phyloP scores from a whole-genome alignment of 768 basidiomycete genomes.

The Tylopilus vinaceipallidus region DNA sequence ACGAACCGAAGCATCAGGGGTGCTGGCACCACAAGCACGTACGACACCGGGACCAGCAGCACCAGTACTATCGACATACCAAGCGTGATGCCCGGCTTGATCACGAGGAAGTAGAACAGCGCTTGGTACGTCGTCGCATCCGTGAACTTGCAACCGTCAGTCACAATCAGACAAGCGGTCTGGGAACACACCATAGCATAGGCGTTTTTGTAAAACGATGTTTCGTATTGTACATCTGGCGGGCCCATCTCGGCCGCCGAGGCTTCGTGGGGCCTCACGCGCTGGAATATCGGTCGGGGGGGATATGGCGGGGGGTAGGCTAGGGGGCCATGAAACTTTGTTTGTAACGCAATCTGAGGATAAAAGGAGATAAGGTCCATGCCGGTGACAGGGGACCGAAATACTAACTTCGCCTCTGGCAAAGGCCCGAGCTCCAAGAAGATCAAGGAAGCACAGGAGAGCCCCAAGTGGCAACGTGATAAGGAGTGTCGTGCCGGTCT shows the following conservation, averaged over 20 bases:
- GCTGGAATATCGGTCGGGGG: slow-evolving; percentile 75
- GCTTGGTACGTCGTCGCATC: slow-evolving; percentile 83
- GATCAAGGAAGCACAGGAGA: slow-evolving; percentile 72
- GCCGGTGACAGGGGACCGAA: background rate
- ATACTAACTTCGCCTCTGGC: slow-evolving; percentile 63
- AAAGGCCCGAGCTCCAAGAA: slow-evolving; percentile 70
- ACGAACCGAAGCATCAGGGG: slow-evolving; percentile 66
- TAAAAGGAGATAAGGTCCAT: slow-evolving; percentile 14
- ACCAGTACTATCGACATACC: slow-evolving; percentile 56
- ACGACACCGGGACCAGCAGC: slow-evolving; percentile 53
- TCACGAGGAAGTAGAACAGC: slow-evolving; percentile 84
- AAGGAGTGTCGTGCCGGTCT: slow-evolving; percentile 81
- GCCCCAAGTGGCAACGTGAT: slow-evolving; percentile 77
- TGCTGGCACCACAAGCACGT: slow-evolving; percentile 62
- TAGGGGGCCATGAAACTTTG: slow-evolving; percentile 65
- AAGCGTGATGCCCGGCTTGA: slow-evolving; percentile 80
- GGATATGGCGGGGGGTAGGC: slow-evolving; percentile 62
- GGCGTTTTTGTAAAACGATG: slow-evolving; percentile 77
- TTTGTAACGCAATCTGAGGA: slow-evolving; percentile 61
- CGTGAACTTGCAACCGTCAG: slow-evolving; percentile 53
- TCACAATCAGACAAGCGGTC: background rate
- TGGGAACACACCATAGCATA: slow-evolving; percentile 67
- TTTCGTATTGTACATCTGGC: slow-evolving; percentile 45
- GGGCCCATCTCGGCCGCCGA: slow-evolving; percentile 50
- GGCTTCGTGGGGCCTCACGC: slow-evolving; percentile 47